Evolutionary conservation across 2,329 filamentous ascomycete genomes (phyloP), one percentile per base, ranked within the genome.

Genomic region (Cladorrhinum sp.): DNA sequence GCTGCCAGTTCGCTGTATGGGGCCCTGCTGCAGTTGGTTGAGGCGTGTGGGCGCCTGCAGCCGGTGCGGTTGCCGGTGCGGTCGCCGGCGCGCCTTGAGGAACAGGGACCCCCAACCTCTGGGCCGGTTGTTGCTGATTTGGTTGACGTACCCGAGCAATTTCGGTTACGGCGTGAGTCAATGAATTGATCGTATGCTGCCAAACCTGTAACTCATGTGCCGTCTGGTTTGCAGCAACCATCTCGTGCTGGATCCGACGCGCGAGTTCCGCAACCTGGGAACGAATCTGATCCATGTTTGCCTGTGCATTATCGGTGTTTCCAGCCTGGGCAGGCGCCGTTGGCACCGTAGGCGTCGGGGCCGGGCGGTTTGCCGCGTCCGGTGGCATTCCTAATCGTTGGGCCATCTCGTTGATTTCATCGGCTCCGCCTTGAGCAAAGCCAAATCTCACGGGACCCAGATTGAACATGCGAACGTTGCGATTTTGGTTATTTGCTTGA

Each of bases 361-460:
- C 57, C 23, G 62, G 62, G 3, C 60, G 64, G 58, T 58, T 60
- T 8, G 46, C 68, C 50, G 58, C 72, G 36, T 74, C 71, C 2
- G 70, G 72, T 4, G 76, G 77, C 20, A 79, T 68, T 24, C 84
- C 85, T 66, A 90, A 79, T 62, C 85, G 84, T 62, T 87, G 84
- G 4, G 85, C 86, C 66, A 91, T 77, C 65, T 91, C 87, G 59
- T 86, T 82, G 33, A 91, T 81, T 61, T 91, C 84, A 20, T 82
- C 77, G 3, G 72, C 79, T 73, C 74, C 87, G 73, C 74, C 89
- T 78, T 90, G 87, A n/a, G 88, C 90, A 67, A 94, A 90, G 0
- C 88, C 90, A 21, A 95, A 77, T 26, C 90, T 80, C 30, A 95
- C 77, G 1, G 91, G 91, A 0, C 91, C 91, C 52, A 95, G 75